Conservation (phyloP, 306 rosid species). For the Purshia tridentata region DNA sequence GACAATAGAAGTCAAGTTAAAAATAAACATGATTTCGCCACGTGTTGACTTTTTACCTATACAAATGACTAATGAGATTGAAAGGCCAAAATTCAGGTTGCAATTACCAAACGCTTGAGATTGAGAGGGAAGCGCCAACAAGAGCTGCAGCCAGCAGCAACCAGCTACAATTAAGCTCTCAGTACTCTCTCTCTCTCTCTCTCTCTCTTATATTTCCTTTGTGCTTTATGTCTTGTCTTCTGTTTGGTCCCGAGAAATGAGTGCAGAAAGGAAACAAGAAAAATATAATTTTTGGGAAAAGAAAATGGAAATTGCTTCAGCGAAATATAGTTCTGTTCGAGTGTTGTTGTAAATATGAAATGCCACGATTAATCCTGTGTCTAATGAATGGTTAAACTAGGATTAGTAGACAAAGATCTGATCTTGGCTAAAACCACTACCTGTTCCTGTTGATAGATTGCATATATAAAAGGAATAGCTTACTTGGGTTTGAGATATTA, state of each 20-base stretch:
- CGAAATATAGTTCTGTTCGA: background rate
- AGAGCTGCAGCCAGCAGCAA: background rate
- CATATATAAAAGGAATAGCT: background rate
- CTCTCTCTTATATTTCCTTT: background rate
- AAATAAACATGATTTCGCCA: background rate
- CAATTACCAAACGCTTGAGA: background rate
- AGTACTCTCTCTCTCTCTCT: conserved; percentile 1
- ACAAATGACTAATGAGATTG: background rate
- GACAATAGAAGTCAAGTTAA: too few relatives aligned
- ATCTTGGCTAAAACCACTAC: background rate
- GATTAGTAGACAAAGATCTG: background rate
- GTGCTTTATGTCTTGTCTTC: background rate
- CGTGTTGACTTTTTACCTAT: background rate
- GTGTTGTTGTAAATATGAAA: background rate
- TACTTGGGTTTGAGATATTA: background rate
- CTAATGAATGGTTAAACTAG: too few relatives aligned
- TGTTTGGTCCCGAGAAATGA: conserved; percentile 9
- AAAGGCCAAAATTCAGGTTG: background rate
- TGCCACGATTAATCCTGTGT: too few relatives aligned
- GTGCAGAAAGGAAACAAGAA: background rate
- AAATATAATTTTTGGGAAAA: background rate
- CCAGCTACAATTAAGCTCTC: background rate
- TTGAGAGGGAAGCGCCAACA: background rate
- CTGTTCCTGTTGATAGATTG: background rate
- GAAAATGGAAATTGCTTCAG: background rate